Percentiles rank a stretch among this genome's conserved stretches.
Conservation (phyloP, 2,329 filamentous ascomycete genomes). For the Monosporascus sp. region DNA sequence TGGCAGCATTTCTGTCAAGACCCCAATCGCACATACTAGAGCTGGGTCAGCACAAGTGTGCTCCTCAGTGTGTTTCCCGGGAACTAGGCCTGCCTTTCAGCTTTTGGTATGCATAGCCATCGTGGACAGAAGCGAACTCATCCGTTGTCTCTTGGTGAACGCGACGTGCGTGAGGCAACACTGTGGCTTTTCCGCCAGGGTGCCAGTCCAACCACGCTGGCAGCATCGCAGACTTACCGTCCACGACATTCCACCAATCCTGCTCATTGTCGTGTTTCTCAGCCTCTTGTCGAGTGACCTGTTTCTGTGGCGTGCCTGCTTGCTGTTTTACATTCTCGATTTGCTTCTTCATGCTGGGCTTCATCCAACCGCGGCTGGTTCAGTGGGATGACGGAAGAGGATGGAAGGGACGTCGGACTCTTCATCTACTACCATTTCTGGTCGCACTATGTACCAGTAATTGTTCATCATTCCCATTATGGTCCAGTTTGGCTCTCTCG, state of each 20-base stretch:
- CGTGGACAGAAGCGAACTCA: background rate
- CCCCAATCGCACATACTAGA: background rate
- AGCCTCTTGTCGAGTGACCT: background rate
- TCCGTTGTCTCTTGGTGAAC: background rate
- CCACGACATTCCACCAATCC: background rate
- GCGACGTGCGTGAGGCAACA: background rate
- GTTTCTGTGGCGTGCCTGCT: slow-evolving; percentile 30
- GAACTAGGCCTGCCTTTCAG: background rate
- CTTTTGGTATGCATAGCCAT: background rate
- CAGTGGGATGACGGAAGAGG: background rate
- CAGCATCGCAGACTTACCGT: background rate
- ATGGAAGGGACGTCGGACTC: slow-evolving; percentile 10
- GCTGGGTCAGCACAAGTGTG: background rate
- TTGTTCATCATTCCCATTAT: slow-evolving; percentile 52
- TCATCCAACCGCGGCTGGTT: slow-evolving; percentile 44
- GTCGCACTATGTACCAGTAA: slow-evolving; percentile 41
- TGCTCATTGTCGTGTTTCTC: background rate
- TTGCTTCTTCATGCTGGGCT: slow-evolving; percentile 38
- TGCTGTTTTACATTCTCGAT: slow-evolving; percentile 39
- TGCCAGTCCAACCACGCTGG: background rate
- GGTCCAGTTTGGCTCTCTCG: slow-evolving; percentile 40
- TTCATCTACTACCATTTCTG: slow-evolving; percentile 16
- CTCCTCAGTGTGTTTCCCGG: too few relatives aligned
- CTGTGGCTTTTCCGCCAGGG: background rate
- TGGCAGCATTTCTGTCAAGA: background rate